Evolutionary conservation across 108 stramenopile species (phyloP).

Genomic region (Cylindrotheca closterium): DNA sequence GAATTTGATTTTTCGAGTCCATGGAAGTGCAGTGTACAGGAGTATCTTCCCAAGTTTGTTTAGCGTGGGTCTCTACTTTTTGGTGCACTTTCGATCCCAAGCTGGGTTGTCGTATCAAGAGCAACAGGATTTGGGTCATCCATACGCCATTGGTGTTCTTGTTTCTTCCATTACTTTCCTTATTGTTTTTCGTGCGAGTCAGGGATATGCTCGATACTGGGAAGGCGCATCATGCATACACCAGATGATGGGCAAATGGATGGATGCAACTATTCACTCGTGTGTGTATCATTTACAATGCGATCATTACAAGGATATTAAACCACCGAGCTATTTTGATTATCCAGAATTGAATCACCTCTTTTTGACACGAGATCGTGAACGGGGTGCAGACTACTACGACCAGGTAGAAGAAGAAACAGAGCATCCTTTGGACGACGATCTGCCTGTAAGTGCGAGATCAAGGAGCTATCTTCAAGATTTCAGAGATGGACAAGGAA

Average conservation of each 20-base stretch:
- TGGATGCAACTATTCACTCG: constrained; percentile 59
- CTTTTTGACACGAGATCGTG: constrained; percentile 62
- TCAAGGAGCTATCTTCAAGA: background rate
- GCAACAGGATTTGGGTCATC: constrained; percentile 38
- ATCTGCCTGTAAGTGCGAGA: background rate
- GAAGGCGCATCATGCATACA: constrained; percentile 53
- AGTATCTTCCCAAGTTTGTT: constrained; percentile 50
- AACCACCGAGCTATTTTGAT: constrained; percentile 65
- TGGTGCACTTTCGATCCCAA: constrained; percentile 19
- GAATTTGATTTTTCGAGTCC: constrained; percentile 56
- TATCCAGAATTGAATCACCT: constrained; percentile 56
- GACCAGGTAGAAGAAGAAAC: background rate
- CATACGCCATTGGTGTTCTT: constrained; percentile 73
- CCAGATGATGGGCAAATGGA: constrained; percentile 71
- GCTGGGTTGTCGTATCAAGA: background rate
- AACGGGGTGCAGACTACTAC: constrained; percentile 22
- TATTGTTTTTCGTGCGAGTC: constrained; percentile 71
- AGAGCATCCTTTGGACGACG: background rate
- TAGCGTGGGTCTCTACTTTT: constrained; percentile 41
- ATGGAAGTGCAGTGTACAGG: constrained; percentile 77
- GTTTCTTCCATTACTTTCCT: constrained; percentile 50
- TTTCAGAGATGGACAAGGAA: background rate
- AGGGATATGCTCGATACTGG: constrained; percentile 72
- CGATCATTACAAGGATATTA: constrained; percentile 47
- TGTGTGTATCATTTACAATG: constrained; percentile 66